Conservation (phyloP, 257 asterid species). For the Ballota nigra region DNA sequence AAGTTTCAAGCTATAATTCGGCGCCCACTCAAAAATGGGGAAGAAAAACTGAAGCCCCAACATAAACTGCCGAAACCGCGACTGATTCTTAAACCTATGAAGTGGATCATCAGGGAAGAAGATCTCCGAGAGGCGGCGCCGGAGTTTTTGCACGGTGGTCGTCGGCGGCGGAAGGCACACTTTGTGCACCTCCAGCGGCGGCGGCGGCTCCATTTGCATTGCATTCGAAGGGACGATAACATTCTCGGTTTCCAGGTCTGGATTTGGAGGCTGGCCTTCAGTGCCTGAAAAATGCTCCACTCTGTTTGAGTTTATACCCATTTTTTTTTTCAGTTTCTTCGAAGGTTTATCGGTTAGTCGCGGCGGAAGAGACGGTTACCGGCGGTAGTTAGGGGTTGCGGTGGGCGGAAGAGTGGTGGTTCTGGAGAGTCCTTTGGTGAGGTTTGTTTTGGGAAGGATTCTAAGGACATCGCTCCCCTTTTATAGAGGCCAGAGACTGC, state of each 20-base stretch:
- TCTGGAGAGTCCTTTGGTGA: not conserved
- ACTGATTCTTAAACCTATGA: slow-evolving; percentile 70
- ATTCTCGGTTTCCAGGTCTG: slow-evolving; percentile 9
- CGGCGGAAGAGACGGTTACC: not conserved
- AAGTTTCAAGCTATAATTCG: slow-evolving; percentile 43
- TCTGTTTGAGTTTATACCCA: slow-evolving; percentile 54
- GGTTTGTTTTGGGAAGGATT: not conserved
- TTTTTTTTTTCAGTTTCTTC: slow-evolving; percentile 1
- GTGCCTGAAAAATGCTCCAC: slow-evolving; percentile 48
- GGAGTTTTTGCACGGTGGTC: slow-evolving; percentile 68
- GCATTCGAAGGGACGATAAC: slow-evolving; percentile 9
- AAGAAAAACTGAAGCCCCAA: slow-evolving; percentile 72
- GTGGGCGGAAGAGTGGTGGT: not conserved
- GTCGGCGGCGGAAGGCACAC: slow-evolving; percentile 68
- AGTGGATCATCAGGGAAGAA: slow-evolving; percentile 95
- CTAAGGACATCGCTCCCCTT: not conserved
- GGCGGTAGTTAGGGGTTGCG: not conserved
- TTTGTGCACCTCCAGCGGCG: slow-evolving; percentile 47
- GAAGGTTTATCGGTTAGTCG: not conserved
- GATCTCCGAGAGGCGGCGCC: slow-evolving; percentile 64
- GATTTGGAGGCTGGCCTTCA: slow-evolving; percentile 18
- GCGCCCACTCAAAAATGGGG: slow-evolving; percentile 82
- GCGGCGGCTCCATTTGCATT: slow-evolving; percentile 25
- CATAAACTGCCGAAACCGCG: slow-evolving; percentile 43
- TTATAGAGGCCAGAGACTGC: not conserved